Conservation (phyloP, 805 yeast species). For the Teunomyces stri region DNA sequence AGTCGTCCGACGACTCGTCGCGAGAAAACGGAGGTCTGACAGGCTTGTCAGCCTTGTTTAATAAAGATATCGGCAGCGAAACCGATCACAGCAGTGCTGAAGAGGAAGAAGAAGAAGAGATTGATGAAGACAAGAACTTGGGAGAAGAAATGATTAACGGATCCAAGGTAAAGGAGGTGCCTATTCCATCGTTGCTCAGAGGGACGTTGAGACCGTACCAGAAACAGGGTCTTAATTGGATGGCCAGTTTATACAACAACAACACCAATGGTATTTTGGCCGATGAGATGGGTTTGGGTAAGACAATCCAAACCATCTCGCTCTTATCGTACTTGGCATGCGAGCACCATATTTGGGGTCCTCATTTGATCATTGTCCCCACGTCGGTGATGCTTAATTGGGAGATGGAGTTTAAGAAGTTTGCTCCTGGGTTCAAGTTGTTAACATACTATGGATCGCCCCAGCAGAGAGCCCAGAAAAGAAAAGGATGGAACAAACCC, state of each 20-base stretch:
- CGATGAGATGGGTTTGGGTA: conserved; percentile 98
- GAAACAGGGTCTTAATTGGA: conserved; percentile 95
- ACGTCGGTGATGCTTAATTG: conserved; percentile 96
- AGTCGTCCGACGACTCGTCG: neutral
- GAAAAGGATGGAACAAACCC: conserved; percentile 97
- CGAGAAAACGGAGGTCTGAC: neutral
- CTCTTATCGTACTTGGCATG: conserved; percentile 85
- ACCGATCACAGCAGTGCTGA: conserved; percentile 14
- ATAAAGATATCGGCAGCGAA: conserved; percentile 5
- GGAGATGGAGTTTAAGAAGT: conserved; percentile 99
- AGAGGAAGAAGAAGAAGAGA: conserved; percentile 9
- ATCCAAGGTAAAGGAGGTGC: conserved; percentile 57
- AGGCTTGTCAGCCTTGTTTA: conserved; percentile 7
- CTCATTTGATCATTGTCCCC: conserved; percentile 94
- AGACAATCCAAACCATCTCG: conserved; percentile 94
- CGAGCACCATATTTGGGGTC: conserved; percentile 95
- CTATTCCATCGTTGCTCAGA: conserved; percentile 69
- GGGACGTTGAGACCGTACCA: conserved; percentile 90
- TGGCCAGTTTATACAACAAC: conserved; percentile 88
- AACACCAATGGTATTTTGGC: conserved; percentile 96
- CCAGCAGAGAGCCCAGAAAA: conserved; percentile 90
- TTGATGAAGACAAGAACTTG: conserved; percentile 17
- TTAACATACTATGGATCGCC: conserved; percentile 96
- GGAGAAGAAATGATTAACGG: conserved; percentile 39
- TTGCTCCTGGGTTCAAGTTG: conserved; percentile 97